These are phyloP conservation scores for Laguncularia racemosa DNA, from an alignment of 345 rosid species.

Conservation along the genomic window DNA sequence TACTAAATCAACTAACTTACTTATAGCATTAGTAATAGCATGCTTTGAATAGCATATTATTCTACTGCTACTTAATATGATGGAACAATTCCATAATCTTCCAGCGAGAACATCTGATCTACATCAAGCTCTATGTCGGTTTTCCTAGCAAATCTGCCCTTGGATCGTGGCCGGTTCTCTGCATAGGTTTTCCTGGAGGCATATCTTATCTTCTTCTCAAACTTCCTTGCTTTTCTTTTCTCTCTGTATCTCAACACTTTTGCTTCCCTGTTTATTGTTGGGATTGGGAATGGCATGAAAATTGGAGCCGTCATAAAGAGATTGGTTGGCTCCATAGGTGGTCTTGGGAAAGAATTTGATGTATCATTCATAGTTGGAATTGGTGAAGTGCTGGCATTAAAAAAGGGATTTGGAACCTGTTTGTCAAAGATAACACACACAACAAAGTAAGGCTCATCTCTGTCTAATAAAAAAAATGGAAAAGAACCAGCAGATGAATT, in stretches of 20 bases:
- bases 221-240: conserved; percentile 27
- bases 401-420: conserved; percentile 15
- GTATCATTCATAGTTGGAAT: conserved; percentile 7
- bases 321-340: conserved; percentile 3
- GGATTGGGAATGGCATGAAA: conserved; percentile 14
- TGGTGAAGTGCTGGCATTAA: conserved; percentile 10
- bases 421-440: background rate
- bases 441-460: no score
- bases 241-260: conserved; percentile 18
- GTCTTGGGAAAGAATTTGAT: conserved; percentile 13
- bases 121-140: conserved; percentile 14
- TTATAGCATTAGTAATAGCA: no score
- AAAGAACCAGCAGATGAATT: no score
- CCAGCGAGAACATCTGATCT: conserved; percentile 17
- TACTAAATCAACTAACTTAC: no score
- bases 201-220: conserved; percentile 27
- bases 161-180: conserved; percentile 30
- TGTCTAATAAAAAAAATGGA: no score
- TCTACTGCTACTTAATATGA: no score
- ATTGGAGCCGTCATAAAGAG: conserved; percentile 14
- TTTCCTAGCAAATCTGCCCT: conserved; percentile 32
- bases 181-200: conserved; percentile 31
- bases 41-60: no score
- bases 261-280: conserved; percentile 22
- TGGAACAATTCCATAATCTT: conserved; percentile 17